Conservation (phyloP, 495 filamentous ascomycete species). For the Apodospora peruviana region DNA sequence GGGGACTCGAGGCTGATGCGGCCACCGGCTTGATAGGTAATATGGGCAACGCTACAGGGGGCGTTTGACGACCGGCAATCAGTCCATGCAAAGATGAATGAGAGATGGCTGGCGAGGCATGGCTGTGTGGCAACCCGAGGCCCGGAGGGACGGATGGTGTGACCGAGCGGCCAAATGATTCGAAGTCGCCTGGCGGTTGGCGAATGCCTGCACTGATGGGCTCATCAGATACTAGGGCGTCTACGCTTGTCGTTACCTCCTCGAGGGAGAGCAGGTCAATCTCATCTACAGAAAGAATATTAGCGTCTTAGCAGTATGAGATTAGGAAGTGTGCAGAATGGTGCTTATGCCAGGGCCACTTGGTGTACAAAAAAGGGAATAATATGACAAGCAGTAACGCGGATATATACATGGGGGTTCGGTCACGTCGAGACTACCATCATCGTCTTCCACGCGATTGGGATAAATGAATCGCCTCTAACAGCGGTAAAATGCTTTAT, state of each 20-base stretch:
- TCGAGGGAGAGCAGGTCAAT: conserved; percentile 46
- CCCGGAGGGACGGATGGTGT: conserved; percentile 64
- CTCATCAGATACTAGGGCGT: conserved; percentile 52
- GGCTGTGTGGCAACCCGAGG: conserved; percentile 51
- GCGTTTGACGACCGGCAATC: conserved; percentile 9
- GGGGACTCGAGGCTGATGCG: conserved; percentile 10
- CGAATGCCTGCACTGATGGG: conserved; percentile 23
- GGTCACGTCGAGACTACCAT: conserved; percentile 45
- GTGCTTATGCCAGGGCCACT: conserved; percentile 11
- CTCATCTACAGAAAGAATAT: conserved; percentile 38
- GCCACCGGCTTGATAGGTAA: conserved; percentile 10
- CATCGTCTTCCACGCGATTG: conserved; percentile 48
- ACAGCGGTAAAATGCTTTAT: conserved; percentile 47
- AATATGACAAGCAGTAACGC: conserved; percentile 15
- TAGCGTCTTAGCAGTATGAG: conserved; percentile 21
- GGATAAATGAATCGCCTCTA: conserved; percentile 34
- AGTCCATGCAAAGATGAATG: conserved; percentile 15
- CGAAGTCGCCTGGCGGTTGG: conserved; percentile 32
- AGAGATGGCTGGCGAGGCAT: conserved; percentile 37
- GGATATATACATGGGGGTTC: conserved; percentile 33
- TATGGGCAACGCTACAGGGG: conserved; percentile 20
- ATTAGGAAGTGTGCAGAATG: background rate
- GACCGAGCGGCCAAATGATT: conserved; percentile 42
- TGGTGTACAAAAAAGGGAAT: conserved; percentile 8
- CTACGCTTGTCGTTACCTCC: conserved; percentile 48